Conservation (phyloP, 495 filamentous ascomycete genomes). For the Neurospora tetrasperma region DNA sequence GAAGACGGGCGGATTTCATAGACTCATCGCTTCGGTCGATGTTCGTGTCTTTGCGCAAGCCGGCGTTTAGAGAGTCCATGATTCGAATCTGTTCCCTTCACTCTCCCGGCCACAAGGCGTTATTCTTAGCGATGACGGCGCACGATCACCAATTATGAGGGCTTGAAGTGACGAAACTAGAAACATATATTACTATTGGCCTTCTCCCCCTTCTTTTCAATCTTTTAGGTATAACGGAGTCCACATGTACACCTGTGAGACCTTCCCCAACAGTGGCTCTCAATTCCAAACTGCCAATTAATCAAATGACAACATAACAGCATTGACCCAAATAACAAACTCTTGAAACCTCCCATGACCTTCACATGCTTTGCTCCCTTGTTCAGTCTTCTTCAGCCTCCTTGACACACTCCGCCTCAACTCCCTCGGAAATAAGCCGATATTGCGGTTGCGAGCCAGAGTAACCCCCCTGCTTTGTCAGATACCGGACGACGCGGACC, state of each 20-base stretch:
- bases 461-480: no score
- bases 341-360: background rate
- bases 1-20: background rate
- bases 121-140: background rate
- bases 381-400: background rate
- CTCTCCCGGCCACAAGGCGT: no score
- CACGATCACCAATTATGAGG: background rate
- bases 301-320: background rate
- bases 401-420: background rate
- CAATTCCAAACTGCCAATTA: background rate
- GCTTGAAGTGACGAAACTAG: background rate
- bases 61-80: no score
- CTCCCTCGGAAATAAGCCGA: slow-evolving; percentile 8
- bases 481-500: no score
- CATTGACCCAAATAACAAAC: background rate
- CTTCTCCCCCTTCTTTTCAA: no score
- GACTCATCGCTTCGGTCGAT: background rate
- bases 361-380: background rate
- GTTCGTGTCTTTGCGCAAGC: background rate
- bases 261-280: background rate
- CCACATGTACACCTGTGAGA: no score
- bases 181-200: background rate
- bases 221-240: no score
- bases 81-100: no score
- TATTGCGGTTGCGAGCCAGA: no score